These are phyloP conservation scores for Phaffomyces antillensis DNA, from an alignment of 805 yeast genomes.

Conservation along the genomic window DNA sequence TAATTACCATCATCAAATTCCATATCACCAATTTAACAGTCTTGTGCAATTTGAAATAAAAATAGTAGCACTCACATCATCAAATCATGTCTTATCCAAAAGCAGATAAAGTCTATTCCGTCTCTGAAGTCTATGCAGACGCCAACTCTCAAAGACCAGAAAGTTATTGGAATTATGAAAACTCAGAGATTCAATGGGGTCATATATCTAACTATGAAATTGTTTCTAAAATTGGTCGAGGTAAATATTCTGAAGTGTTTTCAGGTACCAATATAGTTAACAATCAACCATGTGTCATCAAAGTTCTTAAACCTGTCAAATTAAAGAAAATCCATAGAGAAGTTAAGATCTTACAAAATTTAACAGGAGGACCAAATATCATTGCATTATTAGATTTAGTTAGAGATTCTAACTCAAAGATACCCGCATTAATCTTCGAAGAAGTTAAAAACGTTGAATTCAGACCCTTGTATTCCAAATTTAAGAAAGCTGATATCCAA, in stretches of 20 bases:
- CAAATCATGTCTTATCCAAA: conserved; percentile 16
- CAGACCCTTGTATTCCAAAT: conserved; percentile 71
- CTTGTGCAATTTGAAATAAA: not conserved
- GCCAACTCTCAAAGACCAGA: conserved; percentile 61
- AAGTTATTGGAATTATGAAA: conserved; percentile 84
- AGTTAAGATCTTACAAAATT: conserved; percentile 77
- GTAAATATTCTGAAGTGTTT: conserved; percentile 93
- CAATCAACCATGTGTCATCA: conserved; percentile 67
- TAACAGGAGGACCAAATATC: conserved; percentile 80
- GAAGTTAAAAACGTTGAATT: conserved; percentile 78
- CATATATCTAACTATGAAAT: conserved; percentile 62
- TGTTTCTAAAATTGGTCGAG: conserved; percentile 79
- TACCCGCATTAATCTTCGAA: conserved; percentile 85
- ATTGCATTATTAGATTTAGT: conserved; percentile 74
- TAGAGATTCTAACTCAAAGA: conserved; percentile 68
- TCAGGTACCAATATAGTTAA: conserved; percentile 68
- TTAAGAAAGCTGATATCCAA: conserved; percentile 68
- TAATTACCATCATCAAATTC: not conserved
- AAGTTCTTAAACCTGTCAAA: conserved; percentile 88
- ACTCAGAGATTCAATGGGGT: conserved; percentile 56
- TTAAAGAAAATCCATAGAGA: conserved; percentile 88
- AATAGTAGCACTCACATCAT: too few species aligned
- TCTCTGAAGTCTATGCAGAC: conserved; percentile 64
- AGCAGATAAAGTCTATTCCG: conserved; percentile 32
- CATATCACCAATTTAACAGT: not conserved